A percentile compares a stretch with the other conserved stretches of the same genome.
Evolutionary conservation across 73 alveolate genomes (phyloP).

Genomic region (Tetrahymena malaccensis): DNA sequence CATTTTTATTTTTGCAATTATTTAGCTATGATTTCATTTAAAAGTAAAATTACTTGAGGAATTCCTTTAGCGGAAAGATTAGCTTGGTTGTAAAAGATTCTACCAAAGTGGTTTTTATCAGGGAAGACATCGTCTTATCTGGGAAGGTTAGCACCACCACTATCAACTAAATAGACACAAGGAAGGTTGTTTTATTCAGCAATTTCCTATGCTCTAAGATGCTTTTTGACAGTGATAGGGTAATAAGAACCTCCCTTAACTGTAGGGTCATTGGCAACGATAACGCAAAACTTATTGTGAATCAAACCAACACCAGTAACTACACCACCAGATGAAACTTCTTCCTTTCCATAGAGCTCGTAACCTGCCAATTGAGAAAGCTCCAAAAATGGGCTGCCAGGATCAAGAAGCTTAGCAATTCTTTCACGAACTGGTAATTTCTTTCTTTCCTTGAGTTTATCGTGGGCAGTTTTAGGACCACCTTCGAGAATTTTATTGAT

Average conservation of each 20-base stretch:
- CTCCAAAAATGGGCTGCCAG: constrained; percentile 83
- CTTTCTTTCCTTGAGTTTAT: constrained; percentile 38
- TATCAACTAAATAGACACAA: constrained; percentile 89
- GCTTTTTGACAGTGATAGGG: constrained; percentile 93
- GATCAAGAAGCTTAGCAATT: constrained; percentile 51
- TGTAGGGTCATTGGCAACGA: constrained; percentile 89
- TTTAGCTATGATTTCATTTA: background rate
- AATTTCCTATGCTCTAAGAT: constrained; percentile 90
- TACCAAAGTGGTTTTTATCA: constrained; percentile 87
- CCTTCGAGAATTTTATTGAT: constrained; percentile 6
- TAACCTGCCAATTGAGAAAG: constrained; percentile 75
- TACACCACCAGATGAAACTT: constrained; percentile 79
- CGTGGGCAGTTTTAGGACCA: constrained; percentile 36
- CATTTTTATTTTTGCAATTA: background rate
- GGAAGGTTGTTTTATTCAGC: constrained; percentile 92
- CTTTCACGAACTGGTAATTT: constrained; percentile 57
- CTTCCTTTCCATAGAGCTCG: constrained; percentile 56
- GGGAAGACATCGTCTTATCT: constrained; percentile 81
- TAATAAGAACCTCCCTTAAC: constrained; percentile 91
- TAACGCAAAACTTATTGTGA: constrained; percentile 71
- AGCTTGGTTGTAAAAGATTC: constrained; percentile 92
- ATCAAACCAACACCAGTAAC: constrained; percentile 90
- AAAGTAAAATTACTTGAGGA: constrained; percentile 68
- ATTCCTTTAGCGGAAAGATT: constrained; percentile 64
- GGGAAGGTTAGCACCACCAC: constrained; percentile 86